Evolutionary conservation across 139 green algal species (phyloP).

Genomic region (Mychonastes homosphaera): DNA sequence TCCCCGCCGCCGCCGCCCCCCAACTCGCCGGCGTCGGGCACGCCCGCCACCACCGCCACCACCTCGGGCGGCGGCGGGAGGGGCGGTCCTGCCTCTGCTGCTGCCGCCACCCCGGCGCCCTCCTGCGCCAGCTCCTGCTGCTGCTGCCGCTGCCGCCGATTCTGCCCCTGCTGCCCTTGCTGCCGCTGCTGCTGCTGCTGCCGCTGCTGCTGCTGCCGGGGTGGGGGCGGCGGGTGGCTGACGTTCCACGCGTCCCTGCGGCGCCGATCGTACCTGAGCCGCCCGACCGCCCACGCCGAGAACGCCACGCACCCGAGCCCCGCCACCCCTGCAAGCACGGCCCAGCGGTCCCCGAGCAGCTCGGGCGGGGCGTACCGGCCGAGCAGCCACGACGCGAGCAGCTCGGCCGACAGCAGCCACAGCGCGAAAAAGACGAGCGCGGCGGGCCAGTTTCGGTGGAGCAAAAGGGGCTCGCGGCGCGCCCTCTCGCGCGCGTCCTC

Average conservation of each 20-base stretch:
- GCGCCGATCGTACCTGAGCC: constrained; percentile 4
- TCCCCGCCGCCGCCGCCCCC: no score
- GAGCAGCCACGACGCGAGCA: constrained; percentile 8
- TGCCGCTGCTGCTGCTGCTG: no score
- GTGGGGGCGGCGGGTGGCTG: not conserved
- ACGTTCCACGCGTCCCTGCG: constrained; percentile 10
- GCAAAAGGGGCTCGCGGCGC: constrained; percentile 12
- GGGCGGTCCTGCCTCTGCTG: not conserved
- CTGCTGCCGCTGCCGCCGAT: constrained; percentile 1
- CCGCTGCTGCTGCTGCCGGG: constrained; percentile 2
- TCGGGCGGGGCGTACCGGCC: constrained; percentile 4
- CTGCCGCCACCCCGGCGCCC: not conserved
- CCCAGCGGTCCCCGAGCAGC: constrained; percentile 3
- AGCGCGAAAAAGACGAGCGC: constrained; percentile 14
- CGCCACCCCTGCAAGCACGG: constrained; percentile 5
- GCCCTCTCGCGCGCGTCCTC: constrained; percentile 9
- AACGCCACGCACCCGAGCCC: not conserved
- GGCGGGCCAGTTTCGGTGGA: constrained; percentile 20
- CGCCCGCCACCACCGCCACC: no score
- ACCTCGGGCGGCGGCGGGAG: not conserved
- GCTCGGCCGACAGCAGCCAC: constrained; percentile 13
- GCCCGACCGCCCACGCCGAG: constrained; percentile 7
- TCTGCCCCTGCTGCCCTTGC: not conserved
- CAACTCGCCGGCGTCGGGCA: no score
- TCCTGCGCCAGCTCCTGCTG: not conserved